Evolutionary conservation across 2,329 filamentous ascomycete genomes (phyloP), one percentile per base, ranked within the genome.

Genomic region (Colletotrichum tabaci): DNA sequence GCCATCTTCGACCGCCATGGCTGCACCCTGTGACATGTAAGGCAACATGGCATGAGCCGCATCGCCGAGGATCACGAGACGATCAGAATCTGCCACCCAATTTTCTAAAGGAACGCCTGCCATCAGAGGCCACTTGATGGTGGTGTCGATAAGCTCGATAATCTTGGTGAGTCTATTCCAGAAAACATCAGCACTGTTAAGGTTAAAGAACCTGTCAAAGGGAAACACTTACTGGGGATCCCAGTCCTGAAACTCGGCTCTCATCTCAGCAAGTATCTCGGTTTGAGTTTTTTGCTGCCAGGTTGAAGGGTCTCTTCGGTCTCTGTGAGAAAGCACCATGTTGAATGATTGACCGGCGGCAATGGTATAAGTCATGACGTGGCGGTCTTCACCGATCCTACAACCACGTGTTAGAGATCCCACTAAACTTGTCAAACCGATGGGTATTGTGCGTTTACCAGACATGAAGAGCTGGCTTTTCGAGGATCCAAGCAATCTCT

Each of bases 41-140:
- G 90, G 91, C 0, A 92, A 81, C 0, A 89, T 92, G 0, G 90
- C 89, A 72, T 92, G 90, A 2, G 89, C 89, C 0, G 90, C 88
- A 74, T 92, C 90, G 0, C 91, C 90, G 0, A 92, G 82, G 74
- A 92, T 84, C 0, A 88, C 87, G 74, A 90, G 89, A 0, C 87
- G 81, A 0, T 85, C 89, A 0, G 84, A 87, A 0, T 84, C 79
- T 72, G 91, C 85, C 0, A 84, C 87, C 90, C 90, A 92, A 2
- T 67, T 57, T 3, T 77, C 74, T 55, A 83, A 73, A 0, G 72
- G 71, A 10, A 74, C 66, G 0, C 76, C 79, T 2, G 73, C 73
- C 57, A 79, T 70, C 0, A 81, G 71, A 0, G 81, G 80, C 77
- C 80, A 82, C 47, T 82, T 82, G 15, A 80, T 62, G 1, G 79